Evolutionary conservation across 1,284 basidiomycete species (phyloP).

Genomic region (Boletus mariae): DNA sequence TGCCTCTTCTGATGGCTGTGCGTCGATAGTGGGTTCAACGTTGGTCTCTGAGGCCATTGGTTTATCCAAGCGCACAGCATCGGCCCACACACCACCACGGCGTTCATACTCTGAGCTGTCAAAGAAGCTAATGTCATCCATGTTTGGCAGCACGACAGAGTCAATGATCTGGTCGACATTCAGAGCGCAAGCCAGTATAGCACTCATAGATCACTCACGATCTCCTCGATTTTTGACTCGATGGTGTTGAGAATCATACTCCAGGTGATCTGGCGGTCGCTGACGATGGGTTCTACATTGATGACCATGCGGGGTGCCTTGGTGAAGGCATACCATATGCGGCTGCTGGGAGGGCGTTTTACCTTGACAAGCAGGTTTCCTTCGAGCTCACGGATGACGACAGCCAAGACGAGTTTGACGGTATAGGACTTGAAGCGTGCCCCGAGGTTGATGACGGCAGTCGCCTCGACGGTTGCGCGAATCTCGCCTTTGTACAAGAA

Average conservation of each 20-base stretch:
- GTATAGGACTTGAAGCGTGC: conserved; percentile 84
- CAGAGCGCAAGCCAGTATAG: conserved; percentile 1
- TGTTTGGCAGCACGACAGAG: conserved; percentile 92
- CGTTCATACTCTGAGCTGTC: conserved; percentile 64
- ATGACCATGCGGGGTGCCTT: conserved; percentile 85
- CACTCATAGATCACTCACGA: conserved; percentile 53
- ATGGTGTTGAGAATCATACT: conserved; percentile 87
- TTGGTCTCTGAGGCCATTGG: conserved; percentile 15
- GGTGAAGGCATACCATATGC: conserved; percentile 99
- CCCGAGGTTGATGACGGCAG: conserved; percentile 80
- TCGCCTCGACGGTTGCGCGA: conserved; percentile 86
- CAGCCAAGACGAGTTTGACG: conserved; percentile 86
- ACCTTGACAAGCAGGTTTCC: conserved; percentile 89
- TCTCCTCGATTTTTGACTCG: conserved; percentile 84
- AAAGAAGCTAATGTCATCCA: conserved; percentile 98
- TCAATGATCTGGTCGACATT: conserved; percentile 69
- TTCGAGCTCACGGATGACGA: conserved; percentile 83
- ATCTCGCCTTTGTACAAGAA: conserved; percentile 83
- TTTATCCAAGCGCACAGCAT: conserved; percentile 58
- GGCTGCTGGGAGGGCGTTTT: conserved; percentile 93
- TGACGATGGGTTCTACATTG: conserved; percentile 89
- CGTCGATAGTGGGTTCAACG: background rate
- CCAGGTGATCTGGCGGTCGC: conserved; percentile 90
- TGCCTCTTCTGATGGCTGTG: conserved; percentile 19
- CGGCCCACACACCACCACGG: conserved; percentile 90